Conservation (phyloP, 179 eudicot genomes). For the Beta macrorhiza region DNA sequence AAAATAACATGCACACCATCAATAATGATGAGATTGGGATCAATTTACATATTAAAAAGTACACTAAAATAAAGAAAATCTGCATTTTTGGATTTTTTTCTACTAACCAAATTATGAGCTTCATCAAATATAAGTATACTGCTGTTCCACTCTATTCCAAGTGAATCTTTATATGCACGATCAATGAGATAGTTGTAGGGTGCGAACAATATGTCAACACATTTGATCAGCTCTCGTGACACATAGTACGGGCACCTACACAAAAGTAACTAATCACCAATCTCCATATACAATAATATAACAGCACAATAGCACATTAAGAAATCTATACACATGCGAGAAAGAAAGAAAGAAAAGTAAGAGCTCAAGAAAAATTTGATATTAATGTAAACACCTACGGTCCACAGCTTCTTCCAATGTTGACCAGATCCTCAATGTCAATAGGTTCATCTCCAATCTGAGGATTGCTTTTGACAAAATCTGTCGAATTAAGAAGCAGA, state of each 20-base stretch:
- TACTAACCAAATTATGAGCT: constrained; percentile 97
- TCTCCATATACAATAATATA: background rate
- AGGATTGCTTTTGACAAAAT: constrained; percentile 65
- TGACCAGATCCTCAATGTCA: constrained; percentile 94
- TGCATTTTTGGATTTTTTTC: background rate
- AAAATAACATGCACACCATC: background rate
- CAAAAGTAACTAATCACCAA: constrained; percentile 7
- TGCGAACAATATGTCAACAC: constrained; percentile 85
- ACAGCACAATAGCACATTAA: background rate
- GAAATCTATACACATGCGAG: background rate
- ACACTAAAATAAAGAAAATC: background rate
- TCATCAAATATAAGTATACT: constrained; percentile 91
- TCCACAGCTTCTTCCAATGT: constrained; percentile 85
- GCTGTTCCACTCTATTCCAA: constrained; percentile 65
- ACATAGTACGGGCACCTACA: constrained; percentile 91
- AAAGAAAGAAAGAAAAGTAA: too few relatives aligned
- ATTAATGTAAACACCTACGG: constrained; percentile 60
- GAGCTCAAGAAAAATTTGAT: constrained; percentile 6
- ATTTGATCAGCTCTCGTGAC: constrained; percentile 87
- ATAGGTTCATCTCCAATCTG: constrained; percentile 88
- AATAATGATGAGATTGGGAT: too few relatives aligned
- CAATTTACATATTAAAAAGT: too few relatives aligned
- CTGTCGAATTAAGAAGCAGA: constrained; percentile 39
- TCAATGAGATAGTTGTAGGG: constrained; percentile 98
- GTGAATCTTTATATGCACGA: constrained; percentile 52